Evolutionary conservation across 768 basidiomycete species (phyloP).

Genomic region (Tubosaeta sp.): DNA sequence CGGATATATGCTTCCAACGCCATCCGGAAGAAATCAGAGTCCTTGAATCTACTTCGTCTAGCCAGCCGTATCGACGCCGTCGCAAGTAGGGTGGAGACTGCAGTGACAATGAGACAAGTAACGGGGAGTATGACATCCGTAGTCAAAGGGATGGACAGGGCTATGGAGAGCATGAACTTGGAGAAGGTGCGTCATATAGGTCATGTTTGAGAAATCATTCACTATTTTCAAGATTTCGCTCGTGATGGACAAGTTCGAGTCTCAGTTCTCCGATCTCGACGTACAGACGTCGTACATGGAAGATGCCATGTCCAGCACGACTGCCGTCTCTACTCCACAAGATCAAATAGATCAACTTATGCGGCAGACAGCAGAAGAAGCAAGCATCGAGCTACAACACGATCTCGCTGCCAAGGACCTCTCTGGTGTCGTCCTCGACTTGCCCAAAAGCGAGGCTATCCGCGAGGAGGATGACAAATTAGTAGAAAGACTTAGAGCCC

Average conservation of each 20-base stretch:
- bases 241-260: constrained; percentile 99
- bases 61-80: constrained; percentile 95
- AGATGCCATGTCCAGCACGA: constrained; percentile 90
- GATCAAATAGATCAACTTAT: constrained; percentile 94
- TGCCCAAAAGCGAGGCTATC: constrained; percentile 47
- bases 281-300: constrained; percentile 99
- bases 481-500: constrained; percentile 82
- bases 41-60: constrained; percentile 84
- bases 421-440: constrained; percentile 51
- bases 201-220: neutral
- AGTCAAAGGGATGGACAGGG: constrained; percentile 97
- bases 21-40: constrained; percentile 96
- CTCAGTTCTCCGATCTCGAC: constrained; percentile 94
- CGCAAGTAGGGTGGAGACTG: constrained; percentile 94
- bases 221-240: constrained; percentile 70
- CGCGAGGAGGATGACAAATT: constrained; percentile 78
- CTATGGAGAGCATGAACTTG: constrained; percentile 99
- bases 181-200: constrained; percentile 63
- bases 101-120: constrained; percentile 95
- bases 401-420: constrained; percentile 70
- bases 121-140: constrained; percentile 97
- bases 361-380: constrained; percentile 94
- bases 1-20: constrained; percentile 98
- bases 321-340: constrained; percentile 90
- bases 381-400: constrained; percentile 91